Base-by-base conservation (phyloP, 176 grass and related monocot species). In the Thinopyrum elongatum region DNA sequence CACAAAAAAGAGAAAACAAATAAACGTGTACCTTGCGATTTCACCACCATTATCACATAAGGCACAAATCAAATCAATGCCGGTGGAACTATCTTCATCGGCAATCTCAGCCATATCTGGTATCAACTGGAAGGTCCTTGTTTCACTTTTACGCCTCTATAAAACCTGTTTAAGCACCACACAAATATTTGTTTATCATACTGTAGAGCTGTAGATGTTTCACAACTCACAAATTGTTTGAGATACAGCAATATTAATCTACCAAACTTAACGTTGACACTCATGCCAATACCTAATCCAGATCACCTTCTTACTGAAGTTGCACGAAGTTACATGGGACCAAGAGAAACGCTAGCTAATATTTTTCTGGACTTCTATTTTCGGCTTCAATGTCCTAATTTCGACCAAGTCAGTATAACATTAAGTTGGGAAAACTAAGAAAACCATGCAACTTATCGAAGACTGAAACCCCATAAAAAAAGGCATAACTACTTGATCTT, bases 41-140 rank as follows among this genome's bases (percentile, higher is more conserved):
- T 92, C 85, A 74, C 93, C 93, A 74, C 93, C 90, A 41, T 95
- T 88, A 41, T 95, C 93, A 64, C 93, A 95, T 12, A 95, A 83
- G 12, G 88, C 79, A 90, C 93, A 95, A 65, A 92, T 77, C 16
- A 87, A 79, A 86, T 90, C 88, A 77, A 74, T 60, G 79, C 58
- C 74, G 1, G 74, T 23, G 38, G 60, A 83, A 41, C 10, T 28
- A 7, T 87, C 65, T 65, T 55, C 58, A n/a, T 71, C 42, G 25
- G 59, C 15, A 2, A 38, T 57, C 70, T 77, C 82, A 65, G 60
- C 70, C 82, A 92, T 89, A 82, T 88, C 46, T 88, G 44, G 36
- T 74, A 65, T 53, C 75, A 19, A 36, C 41, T 76, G n/a, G 62
- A 47, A 80, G 72, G 6, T 53, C 58, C 27, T 61, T 74, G 15